phyloP scores from a whole-genome alignment of 352 stramenopile species.

The Globisporangium iwayamae region DNA sequence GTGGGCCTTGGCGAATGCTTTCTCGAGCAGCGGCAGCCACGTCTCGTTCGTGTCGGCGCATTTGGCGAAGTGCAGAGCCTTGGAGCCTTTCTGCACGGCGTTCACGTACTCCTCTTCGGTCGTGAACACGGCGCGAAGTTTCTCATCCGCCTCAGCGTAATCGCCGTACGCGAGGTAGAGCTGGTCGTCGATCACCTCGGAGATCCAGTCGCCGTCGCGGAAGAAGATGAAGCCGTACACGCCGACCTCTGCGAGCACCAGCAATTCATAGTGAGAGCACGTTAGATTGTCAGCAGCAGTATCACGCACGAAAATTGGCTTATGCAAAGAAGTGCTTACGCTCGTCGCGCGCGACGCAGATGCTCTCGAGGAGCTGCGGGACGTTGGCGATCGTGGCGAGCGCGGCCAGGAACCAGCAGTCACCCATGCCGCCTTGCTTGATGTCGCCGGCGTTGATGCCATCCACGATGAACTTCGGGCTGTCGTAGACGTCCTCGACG shows the following conservation, averaged over 20 bases:
- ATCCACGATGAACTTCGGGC: constrained; percentile 41
- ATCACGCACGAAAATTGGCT: neutral
- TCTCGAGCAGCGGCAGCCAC: constrained; percentile 85
- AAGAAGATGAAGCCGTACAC: constrained; percentile 57
- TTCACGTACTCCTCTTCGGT: constrained; percentile 25
- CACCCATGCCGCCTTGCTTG: constrained; percentile 64
- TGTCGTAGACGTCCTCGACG: constrained; percentile 35
- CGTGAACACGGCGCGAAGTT: constrained; percentile 22
- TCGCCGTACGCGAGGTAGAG: constrained; percentile 28
- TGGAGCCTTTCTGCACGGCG: constrained; percentile 29
- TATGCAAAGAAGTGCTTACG: constrained; percentile 5
- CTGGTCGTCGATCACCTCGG: constrained; percentile 44
- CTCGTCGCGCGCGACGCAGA: constrained; percentile 46
- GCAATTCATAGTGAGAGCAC: neutral
- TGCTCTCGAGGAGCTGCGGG: constrained; percentile 57
- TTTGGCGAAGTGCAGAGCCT: constrained; percentile 36
- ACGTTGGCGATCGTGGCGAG: constrained; percentile 70
- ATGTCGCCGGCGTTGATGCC: constrained; percentile 64
- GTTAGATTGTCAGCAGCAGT: neutral
- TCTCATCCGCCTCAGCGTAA: constrained; percentile 22
- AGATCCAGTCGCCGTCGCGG: constrained; percentile 44
- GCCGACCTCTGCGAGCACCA: constrained; percentile 24
- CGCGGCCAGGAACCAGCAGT: constrained; percentile 82
- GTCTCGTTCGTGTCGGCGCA: constrained; percentile 59
- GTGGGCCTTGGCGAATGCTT: constrained; percentile 81